Base-by-base conservation (phyloP, 257 asterid genomes). In the Ocimum tenuiflorum region DNA sequence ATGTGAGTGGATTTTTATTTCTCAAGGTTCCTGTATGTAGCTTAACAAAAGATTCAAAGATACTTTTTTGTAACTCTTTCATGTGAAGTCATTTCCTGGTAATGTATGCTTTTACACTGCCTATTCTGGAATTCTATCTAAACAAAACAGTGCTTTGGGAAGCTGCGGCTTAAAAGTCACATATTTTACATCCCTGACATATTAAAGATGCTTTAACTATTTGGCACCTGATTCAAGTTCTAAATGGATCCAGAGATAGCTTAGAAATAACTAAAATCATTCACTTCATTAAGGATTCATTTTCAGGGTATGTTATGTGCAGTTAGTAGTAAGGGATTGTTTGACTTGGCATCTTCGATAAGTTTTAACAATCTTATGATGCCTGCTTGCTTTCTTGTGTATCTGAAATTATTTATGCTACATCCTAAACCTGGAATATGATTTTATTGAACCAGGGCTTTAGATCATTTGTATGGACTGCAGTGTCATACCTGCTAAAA, bases 381-480 rank as follows among this genome's bases (percentile, higher is more conserved):
- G 42, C 33, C 59, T 15, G 39, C 4, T 4, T 55, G 46, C 43
- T 63, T 49, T 22, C 55, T 57, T 42, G 24, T 66, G 45, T 33
- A 51, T 38, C 49, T 31, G 13, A 35, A 3, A 39, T 63, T 50
- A 58, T 35, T 18, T 65, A 7, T 53, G 70, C 46, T 35, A 51
- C 49, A 24, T 56, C 49, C 61, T 67, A 65, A 61, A 65, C 43
- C 22, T 57, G 73, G 39, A 18, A 6, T 14, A 17, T 68, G 64
- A 46, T 61, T 83, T 56, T 72, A 11, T 74, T 72, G 70, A 70
- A 83, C 68, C 90, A 91, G 98, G 98, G 98, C 24, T 91, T 91
- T 77, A 87, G 98, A 80, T 91, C 96, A 64, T 91, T 89, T 60
- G 98, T 89, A 22, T 91, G 98, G 98, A 91, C 97, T 59, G 95